Conservation (phyloP, 768 basidiomycete species). For the Hericium alpestre region DNA sequence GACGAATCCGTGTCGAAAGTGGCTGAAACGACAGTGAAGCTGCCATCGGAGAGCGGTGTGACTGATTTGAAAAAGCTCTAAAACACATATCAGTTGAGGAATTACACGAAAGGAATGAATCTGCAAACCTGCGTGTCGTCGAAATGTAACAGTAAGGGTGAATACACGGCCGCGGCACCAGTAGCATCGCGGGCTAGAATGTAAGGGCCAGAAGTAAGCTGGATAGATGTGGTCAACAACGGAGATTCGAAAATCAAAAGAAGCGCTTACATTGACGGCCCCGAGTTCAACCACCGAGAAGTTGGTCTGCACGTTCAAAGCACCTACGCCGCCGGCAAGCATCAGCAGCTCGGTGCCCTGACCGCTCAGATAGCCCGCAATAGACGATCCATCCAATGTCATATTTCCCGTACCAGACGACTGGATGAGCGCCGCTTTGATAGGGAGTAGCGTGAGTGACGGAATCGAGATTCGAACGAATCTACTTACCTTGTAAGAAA, state of each 20-base stretch:
- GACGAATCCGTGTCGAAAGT: not conserved
- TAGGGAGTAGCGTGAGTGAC: too few relatives aligned
- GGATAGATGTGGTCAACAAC: too few relatives aligned
- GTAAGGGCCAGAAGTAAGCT: not conserved
- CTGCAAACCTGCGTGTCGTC: not conserved
- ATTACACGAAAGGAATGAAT: not conserved
- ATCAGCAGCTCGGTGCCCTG: not conserved
- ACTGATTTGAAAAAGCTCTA: not conserved
- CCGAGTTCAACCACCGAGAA: not conserved
- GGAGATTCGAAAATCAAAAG: not conserved
- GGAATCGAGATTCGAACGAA: too few relatives aligned
- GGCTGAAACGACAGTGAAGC: not conserved
- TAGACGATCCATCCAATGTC: too few relatives aligned
- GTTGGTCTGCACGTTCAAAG: not conserved
- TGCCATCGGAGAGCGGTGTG: not conserved
- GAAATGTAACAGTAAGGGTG: not conserved
- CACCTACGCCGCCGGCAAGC: not conserved
- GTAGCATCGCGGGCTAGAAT: not conserved
- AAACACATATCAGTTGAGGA: not conserved
- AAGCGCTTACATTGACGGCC: not conserved
- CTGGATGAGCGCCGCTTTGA: too few relatives aligned
- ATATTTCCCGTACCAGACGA: too few relatives aligned
- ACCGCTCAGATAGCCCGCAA: not conserved
- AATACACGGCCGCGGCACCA: not conserved
- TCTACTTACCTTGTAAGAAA: not conserved